These are phyloP conservation scores for Rhodotorula sp. DNA, from an alignment of 1,284 basidiomycete species.

Conservation along the genomic window DNA sequence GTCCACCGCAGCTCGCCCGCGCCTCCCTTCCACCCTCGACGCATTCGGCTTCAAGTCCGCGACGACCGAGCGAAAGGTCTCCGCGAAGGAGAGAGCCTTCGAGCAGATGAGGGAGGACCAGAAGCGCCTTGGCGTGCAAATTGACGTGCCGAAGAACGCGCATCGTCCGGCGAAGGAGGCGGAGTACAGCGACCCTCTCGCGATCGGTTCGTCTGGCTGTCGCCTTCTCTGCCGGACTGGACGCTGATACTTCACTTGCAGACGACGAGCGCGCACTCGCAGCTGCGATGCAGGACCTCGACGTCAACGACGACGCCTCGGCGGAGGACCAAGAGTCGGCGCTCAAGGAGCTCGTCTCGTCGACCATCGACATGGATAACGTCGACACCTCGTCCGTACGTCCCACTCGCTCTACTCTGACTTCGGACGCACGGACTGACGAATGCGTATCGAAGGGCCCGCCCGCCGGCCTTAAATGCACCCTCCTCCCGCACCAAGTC, in stretches of 20 bases:
- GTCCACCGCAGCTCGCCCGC: not conserved
- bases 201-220: not conserved
- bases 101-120: slow-evolving; percentile 10
- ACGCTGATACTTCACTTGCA: not conserved
- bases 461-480: slow-evolving; percentile 26
- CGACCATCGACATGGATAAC: slow-evolving; percentile 26
- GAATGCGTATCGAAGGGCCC: not conserved
- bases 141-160: slow-evolving; percentile 27
- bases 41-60: not conserved
- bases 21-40: not conserved
- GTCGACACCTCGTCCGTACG: slow-evolving; percentile 21
- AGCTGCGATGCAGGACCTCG: slow-evolving; percentile 1
- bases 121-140: slow-evolving; percentile 24
- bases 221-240: not conserved
- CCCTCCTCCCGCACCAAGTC: slow-evolving; percentile 40
- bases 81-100: slow-evolving; percentile 14
- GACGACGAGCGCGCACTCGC: slow-evolving; percentile 14
- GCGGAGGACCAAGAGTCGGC: slow-evolving; percentile 27
- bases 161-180: not conserved
- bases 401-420: not conserved
- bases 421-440: not conserved
- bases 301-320: slow-evolving; percentile 17
- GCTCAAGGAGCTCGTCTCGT: slow-evolving; percentile 34
- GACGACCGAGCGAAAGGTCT: not conserved
- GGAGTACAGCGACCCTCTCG: not conserved